Evolutionary conservation across 2,329 filamentous ascomycete species (phyloP).

Genomic region (Fusarium praegraminearum): DNA sequence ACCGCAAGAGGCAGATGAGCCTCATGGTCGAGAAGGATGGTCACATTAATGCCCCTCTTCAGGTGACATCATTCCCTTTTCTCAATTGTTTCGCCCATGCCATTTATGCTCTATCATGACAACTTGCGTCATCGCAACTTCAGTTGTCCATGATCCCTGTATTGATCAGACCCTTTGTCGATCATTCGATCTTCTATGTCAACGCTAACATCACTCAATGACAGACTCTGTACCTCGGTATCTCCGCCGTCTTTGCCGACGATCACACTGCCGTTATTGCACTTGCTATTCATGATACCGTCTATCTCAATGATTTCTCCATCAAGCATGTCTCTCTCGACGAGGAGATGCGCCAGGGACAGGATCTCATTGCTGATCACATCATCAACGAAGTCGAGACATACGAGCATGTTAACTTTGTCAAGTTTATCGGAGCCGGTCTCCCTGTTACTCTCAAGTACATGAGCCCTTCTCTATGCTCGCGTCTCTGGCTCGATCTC

Average conservation of each 20-base stretch:
- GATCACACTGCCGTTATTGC: slow-evolving; percentile 69
- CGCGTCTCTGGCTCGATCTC: slow-evolving; percentile 79
- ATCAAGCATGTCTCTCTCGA: slow-evolving; percentile 67
- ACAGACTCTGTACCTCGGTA: slow-evolving; percentile 72
- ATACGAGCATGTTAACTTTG: slow-evolving; percentile 74
- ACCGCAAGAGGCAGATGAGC: slow-evolving; percentile 62
- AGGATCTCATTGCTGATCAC: slow-evolving; percentile 68
- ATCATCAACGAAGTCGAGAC: slow-evolving; percentile 67
- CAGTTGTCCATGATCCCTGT: slow-evolving; percentile 1
- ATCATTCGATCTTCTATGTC: not conserved
- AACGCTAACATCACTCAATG: slow-evolving; percentile 24
- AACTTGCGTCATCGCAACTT: slow-evolving; percentile 30
- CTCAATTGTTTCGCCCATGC: not conserved
- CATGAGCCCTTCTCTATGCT: slow-evolving; percentile 73
- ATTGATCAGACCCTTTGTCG: not conserved
- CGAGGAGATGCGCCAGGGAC: slow-evolving; percentile 53
- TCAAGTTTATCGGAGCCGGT: slow-evolving; percentile 82
- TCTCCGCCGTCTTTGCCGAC: slow-evolving; percentile 66
- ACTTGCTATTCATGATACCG: slow-evolving; percentile 78
- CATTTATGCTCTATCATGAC: slow-evolving; percentile 32
- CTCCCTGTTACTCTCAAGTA: slow-evolving; percentile 70
- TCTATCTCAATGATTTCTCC: slow-evolving; percentile 79
- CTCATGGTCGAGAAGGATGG: slow-evolving; percentile 58
- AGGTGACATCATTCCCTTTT: slow-evolving; percentile 52
- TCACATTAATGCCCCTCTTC: slow-evolving; percentile 60